These are phyloP conservation scores for Annulohypoxylon moriforme DNA, from an alignment of 495 filamentous ascomycete genomes.

Conservation along the genomic window DNA sequence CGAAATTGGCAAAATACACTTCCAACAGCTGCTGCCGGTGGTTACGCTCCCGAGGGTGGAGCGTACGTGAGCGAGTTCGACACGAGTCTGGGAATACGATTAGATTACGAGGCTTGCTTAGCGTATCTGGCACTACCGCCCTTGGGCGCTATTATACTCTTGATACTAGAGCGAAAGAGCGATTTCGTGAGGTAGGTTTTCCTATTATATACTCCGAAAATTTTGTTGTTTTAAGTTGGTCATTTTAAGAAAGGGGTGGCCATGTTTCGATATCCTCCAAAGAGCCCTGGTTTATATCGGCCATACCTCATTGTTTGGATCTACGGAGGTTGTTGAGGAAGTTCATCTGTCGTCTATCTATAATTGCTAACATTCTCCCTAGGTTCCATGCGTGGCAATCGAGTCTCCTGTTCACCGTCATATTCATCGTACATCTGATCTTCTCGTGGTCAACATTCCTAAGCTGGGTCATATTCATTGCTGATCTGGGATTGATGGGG, in stretches of 20 bases:
- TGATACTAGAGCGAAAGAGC: constrained; percentile 91
- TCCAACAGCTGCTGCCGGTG: constrained; percentile 11
- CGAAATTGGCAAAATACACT: constrained; percentile 56
- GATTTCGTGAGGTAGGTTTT: constrained; percentile 89
- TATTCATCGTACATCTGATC: constrained; percentile 88
- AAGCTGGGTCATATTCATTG: constrained; percentile 82
- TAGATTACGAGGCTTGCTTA: constrained; percentile 87
- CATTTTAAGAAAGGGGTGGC: not conserved
- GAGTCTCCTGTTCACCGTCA: constrained; percentile 81
- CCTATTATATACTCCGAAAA: not conserved
- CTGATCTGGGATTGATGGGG: constrained; percentile 79
- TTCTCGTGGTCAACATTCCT: constrained; percentile 86
- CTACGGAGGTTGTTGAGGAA: not conserved
- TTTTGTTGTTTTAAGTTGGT: not conserved
- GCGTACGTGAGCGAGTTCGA: constrained; percentile 71
- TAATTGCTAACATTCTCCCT: constrained; percentile 27
- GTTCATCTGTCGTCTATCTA: not conserved
- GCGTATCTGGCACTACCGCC: constrained; percentile 91
- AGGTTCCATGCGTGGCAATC: constrained; percentile 98
- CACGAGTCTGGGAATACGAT: constrained; percentile 73
- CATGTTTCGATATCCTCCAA: not conserved
- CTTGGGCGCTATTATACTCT: constrained; percentile 82
- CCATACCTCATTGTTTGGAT: not conserved
- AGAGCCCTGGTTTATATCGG: not conserved
- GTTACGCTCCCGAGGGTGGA: constrained; percentile 39